phyloP scores from a whole-genome alignment of 495 filamentous ascomycete genomes.

The Penicillium waksmanii region DNA sequence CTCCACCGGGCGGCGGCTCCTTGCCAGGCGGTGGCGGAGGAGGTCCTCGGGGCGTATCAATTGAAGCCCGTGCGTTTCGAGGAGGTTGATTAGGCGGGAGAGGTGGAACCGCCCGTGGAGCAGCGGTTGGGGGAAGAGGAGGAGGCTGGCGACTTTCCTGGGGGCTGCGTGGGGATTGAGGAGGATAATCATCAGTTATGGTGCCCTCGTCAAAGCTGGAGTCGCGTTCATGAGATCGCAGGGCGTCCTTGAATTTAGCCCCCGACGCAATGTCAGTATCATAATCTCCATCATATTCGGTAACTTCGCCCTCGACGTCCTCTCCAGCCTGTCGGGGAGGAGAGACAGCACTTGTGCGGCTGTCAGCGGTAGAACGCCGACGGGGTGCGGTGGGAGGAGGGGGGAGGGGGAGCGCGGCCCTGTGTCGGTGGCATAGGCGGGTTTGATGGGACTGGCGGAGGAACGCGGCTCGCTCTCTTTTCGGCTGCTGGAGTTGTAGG shows the following conservation, averaged over 20 bases:
- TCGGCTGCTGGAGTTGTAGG: conserved; percentile 51
- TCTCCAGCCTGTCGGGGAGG: conserved; percentile 50
- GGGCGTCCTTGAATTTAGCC: conserved; percentile 85
- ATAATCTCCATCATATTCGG: conserved; percentile 97
- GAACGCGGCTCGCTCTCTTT: conserved; percentile 55
- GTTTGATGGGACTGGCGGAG: conserved; percentile 54
- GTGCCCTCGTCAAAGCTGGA: conserved; percentile 68
- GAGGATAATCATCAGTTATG: conserved; percentile 54
- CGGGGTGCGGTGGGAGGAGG: conserved; percentile 66
- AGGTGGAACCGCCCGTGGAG: conserved; percentile 57
- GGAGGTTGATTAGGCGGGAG: conserved; percentile 56
- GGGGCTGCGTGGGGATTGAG: conserved; percentile 52
- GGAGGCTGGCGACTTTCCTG: conserved; percentile 57
- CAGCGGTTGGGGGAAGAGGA: conserved; percentile 58
- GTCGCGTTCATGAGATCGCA: conserved; percentile 80
- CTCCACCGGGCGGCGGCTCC: conserved; percentile 46
- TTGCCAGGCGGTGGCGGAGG: conserved; percentile 57
- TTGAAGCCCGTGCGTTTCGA: conserved; percentile 53
- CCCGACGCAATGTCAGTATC: conserved; percentile 96
- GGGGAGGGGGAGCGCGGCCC: conserved; percentile 75
- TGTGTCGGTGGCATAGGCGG: conserved; percentile 57
- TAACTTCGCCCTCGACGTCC: conserved; percentile 79
- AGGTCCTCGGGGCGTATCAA: conserved; percentile 72
- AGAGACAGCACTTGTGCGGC: conserved; percentile 39
- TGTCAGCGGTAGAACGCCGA: conserved; percentile 65